Evolutionary conservation across 1,139 yeast species (phyloP), one percentile per base, ranked within the genome.

Genomic region (Geotrichum europaeum): DNA sequence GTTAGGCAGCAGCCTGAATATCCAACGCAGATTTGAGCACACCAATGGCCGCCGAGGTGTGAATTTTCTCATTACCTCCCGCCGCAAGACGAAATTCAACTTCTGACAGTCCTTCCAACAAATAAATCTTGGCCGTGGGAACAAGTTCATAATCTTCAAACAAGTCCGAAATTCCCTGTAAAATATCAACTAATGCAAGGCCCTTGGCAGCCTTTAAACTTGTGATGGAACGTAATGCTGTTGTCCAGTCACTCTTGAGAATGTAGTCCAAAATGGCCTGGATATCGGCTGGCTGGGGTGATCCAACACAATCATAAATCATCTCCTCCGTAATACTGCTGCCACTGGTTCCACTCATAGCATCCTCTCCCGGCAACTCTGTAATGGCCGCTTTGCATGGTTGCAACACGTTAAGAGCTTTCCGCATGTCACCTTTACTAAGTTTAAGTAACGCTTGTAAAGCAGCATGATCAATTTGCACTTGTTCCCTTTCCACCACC

Each of bases 281-380:
- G 43, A 94, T 81, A 67, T 92, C 97, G 55, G 79, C 81, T 0
- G 99, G 99, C 66, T 87, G 88, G 1, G 99, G 98, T 0, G 96
- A 92, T 2, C 99, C 99, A 56, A 95, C 86, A 73, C 98, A 92
- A 67, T 92, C 96, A 72, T 89, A 95, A 47, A 95, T 85, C 84
- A 89, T 86, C 61, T 83, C 84, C 53, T 80, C 82, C 43, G 86
- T 82, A 49, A 92, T 86, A 51, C 74, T 76, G 1, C 61, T 58
- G 6, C 63, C 68, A 9, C 9, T 4, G 32, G 32, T 2, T 28
- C 25, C 25, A 24, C 4, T 5, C 25, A 24, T 28, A 1, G 65
- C 68, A 40, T 66, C 66, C 51, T 73, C 76, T 22, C 72, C 73
- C 5, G 32, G 32, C 32, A 28, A 7, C 32, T 28, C 32, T 43